phyloP scores from a whole-genome alignment of 805 yeast genomes.

The Metschnikowia sp. region DNA sequence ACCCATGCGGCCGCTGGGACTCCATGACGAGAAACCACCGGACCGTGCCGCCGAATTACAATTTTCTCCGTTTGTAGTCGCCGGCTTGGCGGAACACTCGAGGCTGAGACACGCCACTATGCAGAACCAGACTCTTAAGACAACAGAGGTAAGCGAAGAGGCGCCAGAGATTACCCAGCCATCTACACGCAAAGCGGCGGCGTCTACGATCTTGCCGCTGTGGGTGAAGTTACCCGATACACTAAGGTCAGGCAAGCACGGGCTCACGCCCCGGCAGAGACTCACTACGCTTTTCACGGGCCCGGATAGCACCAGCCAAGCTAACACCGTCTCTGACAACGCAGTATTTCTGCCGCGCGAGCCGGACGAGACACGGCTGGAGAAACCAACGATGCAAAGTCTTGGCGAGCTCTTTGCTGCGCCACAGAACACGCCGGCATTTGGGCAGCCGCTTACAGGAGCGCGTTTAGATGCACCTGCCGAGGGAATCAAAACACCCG shows the following conservation, averaged over 20 bases:
- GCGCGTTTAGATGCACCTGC: not conserved
- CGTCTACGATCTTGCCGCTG: constrained; percentile 12
- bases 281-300: constrained; percentile 6
- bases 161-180: not conserved
- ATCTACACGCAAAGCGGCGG: constrained; percentile 1
- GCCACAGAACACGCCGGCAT: not conserved
- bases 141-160: not conserved
- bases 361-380: constrained; percentile 4
- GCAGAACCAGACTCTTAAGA: not conserved
- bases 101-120: not conserved
- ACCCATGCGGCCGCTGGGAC: not conserved
- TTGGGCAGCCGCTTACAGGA: not conserved
- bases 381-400: constrained; percentile 6
- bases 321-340: constrained; percentile 4
- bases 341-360: constrained; percentile 8
- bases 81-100: not conserved
- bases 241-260: not conserved
- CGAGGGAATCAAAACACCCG: not conserved
- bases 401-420: constrained; percentile 5
- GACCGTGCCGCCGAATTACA: constrained; percentile 3
- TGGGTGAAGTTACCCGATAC: constrained; percentile 4
- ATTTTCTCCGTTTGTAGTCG: constrained; percentile 7
- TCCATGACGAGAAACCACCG: not conserved
- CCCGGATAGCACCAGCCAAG: constrained; percentile 1
- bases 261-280: constrained; percentile 6